A percentile compares a stretch with the other conserved stretches of the same genome.
phyloP scores from a whole-genome alignment of 257 asterid genomes.

The Solanum bulbocastanum region DNA sequence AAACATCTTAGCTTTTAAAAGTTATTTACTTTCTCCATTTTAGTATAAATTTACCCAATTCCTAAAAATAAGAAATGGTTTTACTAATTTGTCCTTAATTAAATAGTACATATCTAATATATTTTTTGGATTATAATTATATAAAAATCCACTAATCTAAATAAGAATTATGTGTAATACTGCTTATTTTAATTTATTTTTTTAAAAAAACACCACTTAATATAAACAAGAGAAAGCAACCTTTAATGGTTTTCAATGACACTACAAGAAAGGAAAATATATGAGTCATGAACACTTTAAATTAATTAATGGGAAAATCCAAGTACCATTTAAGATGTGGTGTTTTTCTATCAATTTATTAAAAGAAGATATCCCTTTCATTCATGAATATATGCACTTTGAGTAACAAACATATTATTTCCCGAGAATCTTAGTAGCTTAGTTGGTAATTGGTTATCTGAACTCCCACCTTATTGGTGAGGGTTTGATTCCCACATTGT shows the following conservation, averaged over 20 bases:
- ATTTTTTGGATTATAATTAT: not conserved
- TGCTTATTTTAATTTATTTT: not conserved
- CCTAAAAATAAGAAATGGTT: not conserved
- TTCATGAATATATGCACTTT: not conserved
- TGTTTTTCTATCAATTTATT: not conserved
- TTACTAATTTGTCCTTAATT: not conserved
- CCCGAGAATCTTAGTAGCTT: not conserved
- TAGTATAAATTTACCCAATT: not conserved
- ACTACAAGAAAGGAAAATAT: not conserved
- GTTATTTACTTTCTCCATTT: not conserved
- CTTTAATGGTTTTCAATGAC: not conserved
- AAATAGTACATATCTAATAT: not conserved
- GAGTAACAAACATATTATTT: not conserved
- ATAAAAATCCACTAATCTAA: not conserved
- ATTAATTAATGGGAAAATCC: not conserved
- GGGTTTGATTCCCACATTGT: too few species aligned
- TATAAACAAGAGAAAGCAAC: not conserved
- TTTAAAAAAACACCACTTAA: not conserved
- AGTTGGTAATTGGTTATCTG: not conserved
- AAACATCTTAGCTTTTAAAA: not conserved
- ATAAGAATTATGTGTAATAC: not conserved
- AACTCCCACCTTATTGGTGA: accelerated
- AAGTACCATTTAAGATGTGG: not conserved
- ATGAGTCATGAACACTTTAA: not conserved
- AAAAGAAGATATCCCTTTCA: not conserved